Evolutionary conservation across 495 filamentous ascomycete species (phyloP).

Genomic region (Daldinia vernicosa): DNA sequence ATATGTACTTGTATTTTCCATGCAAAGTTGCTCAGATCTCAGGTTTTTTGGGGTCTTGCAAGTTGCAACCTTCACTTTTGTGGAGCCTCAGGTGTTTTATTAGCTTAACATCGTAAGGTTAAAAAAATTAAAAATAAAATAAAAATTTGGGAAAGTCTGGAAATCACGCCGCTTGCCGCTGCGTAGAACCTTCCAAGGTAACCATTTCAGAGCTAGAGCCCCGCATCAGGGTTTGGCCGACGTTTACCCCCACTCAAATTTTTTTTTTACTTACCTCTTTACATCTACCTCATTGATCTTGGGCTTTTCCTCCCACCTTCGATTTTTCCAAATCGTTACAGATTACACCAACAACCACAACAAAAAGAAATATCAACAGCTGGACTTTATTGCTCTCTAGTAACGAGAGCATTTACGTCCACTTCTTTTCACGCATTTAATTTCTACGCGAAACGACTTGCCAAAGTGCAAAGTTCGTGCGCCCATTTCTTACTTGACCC

Average conservation of each 20-base stretch:
- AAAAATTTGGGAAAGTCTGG: not conserved
- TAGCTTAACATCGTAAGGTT: not conserved
- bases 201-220: conserved; percentile 18
- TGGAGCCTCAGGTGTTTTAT: conserved; percentile 3
- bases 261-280: conserved; percentile 39
- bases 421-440: conserved; percentile 51
- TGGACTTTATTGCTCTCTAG: conserved; percentile 58
- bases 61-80: conserved; percentile 8
- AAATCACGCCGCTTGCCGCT: not conserved
- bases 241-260: conserved; percentile 48
- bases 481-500: conserved; percentile 56
- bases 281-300: conserved; percentile 27
- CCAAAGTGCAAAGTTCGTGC: conserved; percentile 51
- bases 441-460: conserved; percentile 53
- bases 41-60: not conserved
- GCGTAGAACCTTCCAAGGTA: conserved; percentile 26
- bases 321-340: conserved; percentile 43
- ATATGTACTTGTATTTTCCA: not conserved
- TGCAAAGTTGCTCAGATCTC: not conserved
- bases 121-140: not conserved
- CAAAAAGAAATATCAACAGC: conserved; percentile 30
- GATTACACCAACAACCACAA: conserved; percentile 45
- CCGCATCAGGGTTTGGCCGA: conserved; percentile 45
- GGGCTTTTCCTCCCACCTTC: conserved; percentile 47
- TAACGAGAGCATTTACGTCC: conserved; percentile 52